These are phyloP conservation scores for Potentilla sterilis DNA, from an alignment of 306 rosid species.

Conservation along the genomic window DNA sequence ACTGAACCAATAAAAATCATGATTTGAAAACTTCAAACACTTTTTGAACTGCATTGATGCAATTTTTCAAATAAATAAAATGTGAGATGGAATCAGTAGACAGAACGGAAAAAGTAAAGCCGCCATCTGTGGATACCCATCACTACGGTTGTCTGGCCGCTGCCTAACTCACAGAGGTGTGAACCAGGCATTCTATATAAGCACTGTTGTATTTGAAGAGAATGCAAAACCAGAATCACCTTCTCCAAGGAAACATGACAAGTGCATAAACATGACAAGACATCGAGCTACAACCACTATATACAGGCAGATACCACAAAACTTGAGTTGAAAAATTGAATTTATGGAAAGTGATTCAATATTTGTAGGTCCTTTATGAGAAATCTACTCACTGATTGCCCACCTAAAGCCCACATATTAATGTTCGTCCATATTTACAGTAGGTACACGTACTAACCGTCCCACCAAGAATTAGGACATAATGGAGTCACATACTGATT, in stretches of 20 bases:
- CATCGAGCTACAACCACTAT: not conserved
- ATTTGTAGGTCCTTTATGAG: constrained; percentile 66
- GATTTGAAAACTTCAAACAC: not conserved
- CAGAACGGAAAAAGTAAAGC: constrained; percentile 29
- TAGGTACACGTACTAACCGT: constrained; percentile 65
- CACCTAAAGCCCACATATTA: constrained; percentile 65
- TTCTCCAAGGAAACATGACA: constrained; percentile 28
- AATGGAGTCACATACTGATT: not conserved
- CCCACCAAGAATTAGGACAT: constrained; percentile 94
- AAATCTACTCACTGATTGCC: constrained; percentile 45
- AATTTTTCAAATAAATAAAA: not conserved
- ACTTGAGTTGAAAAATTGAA: not conserved
- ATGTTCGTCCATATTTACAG: constrained; percentile 80
- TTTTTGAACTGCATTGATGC: not conserved
- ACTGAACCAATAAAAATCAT: not conserved
- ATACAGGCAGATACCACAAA: not conserved
- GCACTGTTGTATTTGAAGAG: constrained; percentile 38
- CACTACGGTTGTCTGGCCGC: constrained; percentile 98
- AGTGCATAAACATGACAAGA: constrained; percentile 26
- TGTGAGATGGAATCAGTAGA: constrained; percentile 81
- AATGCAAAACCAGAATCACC: constrained; percentile 29
- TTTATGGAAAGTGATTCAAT: constrained; percentile 10
- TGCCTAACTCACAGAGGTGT: constrained; percentile 36
- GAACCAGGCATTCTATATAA: constrained; percentile 46
- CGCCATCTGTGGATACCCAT: constrained; percentile 80